phyloP scores from a whole-genome alignment of 1,139 yeast genomes.

The Eremothecium coryli region DNA sequence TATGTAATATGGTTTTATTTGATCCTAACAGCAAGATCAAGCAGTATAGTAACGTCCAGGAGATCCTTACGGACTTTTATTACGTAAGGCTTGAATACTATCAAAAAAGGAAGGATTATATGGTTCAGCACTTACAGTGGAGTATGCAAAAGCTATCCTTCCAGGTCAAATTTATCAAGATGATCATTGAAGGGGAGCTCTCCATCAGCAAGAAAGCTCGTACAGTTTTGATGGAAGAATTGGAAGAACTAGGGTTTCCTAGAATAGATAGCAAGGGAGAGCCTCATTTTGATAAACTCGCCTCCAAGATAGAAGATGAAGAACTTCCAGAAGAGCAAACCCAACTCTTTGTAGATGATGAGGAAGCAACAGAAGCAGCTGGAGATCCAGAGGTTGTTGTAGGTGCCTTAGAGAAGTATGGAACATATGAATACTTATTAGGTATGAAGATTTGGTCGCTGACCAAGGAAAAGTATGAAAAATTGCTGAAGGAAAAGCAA shows the following conservation, averaged over 20 bases:
- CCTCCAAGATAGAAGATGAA: constrained; percentile 33
- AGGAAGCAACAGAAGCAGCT: constrained; percentile 30
- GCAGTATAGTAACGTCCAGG: constrained; percentile 64
- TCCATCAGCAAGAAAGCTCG: constrained; percentile 69
- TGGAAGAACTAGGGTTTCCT: constrained; percentile 60
- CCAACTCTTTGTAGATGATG: constrained; percentile 30
- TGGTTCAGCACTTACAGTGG: constrained; percentile 61
- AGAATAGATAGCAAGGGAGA: constrained; percentile 63
- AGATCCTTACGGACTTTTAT: constrained; percentile 76
- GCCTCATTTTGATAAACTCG: constrained; percentile 38
- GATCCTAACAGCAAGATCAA: constrained; percentile 87
- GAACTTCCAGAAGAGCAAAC: constrained; percentile 33
- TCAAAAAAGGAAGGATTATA: constrained; percentile 79
- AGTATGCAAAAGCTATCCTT: constrained; percentile 65
- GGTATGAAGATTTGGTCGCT: constrained; percentile 93
- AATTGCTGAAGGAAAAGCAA: constrained; percentile 60
- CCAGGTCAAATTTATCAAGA: constrained; percentile 85
- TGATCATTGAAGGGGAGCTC: constrained; percentile 72
- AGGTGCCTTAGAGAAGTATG: constrained; percentile 35
- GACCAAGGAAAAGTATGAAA: constrained; percentile 81
- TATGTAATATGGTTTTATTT: constrained; percentile 91
- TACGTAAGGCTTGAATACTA: constrained; percentile 81
- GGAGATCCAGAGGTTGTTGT: constrained; percentile 26
- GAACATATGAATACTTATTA: constrained; percentile 63
- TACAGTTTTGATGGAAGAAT: constrained; percentile 50